These are phyloP conservation scores for Blastobotrys peoriensis DNA, from an alignment of 805 yeast genomes.

Conservation along the genomic window DNA sequence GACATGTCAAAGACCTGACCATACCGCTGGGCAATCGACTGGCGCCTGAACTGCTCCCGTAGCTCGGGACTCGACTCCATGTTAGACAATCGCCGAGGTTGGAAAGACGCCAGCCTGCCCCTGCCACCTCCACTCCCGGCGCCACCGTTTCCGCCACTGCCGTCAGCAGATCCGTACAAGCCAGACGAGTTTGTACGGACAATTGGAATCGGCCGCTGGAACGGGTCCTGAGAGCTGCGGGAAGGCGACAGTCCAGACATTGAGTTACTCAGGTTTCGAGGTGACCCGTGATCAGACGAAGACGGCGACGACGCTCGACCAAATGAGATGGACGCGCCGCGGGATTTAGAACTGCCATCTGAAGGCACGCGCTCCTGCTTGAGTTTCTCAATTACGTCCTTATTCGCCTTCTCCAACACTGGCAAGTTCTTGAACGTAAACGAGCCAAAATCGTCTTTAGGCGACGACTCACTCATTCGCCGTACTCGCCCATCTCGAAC, in stretches of 20 bases:
- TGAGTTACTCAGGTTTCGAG: neutral
- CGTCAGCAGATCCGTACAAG: neutral
- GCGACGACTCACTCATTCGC: constrained; percentile 56
- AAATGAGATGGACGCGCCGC: constrained; percentile 38
- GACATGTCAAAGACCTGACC: constrained; percentile 24
- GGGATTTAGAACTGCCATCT: constrained; percentile 10
- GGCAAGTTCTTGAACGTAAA: constrained; percentile 85
- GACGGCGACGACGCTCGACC: constrained; percentile 1
- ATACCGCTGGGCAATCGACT: constrained; percentile 7
- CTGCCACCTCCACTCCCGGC: constrained; percentile 2
- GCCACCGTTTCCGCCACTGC: constrained; percentile 8
- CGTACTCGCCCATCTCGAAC: constrained; percentile 65
- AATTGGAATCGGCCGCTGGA: constrained; percentile 2
- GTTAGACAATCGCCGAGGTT: constrained; percentile 13
- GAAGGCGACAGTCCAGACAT: neutral
- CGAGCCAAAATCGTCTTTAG: constrained; percentile 72
- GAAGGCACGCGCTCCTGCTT: constrained; percentile 67
- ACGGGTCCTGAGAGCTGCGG: neutral
- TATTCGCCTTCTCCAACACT: constrained; percentile 88
- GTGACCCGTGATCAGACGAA: neutral
- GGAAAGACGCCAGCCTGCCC: constrained; percentile 4
- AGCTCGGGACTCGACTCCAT: constrained; percentile 22
- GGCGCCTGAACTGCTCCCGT: constrained; percentile 19
- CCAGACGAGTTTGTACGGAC: neutral
- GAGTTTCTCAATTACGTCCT: constrained; percentile 82